Percentiles rank a stretch among this genome's conserved stretches.
phyloP scores from a whole-genome alignment of 768 basidiomycete species.

The Russula ochroleuca region DNA sequence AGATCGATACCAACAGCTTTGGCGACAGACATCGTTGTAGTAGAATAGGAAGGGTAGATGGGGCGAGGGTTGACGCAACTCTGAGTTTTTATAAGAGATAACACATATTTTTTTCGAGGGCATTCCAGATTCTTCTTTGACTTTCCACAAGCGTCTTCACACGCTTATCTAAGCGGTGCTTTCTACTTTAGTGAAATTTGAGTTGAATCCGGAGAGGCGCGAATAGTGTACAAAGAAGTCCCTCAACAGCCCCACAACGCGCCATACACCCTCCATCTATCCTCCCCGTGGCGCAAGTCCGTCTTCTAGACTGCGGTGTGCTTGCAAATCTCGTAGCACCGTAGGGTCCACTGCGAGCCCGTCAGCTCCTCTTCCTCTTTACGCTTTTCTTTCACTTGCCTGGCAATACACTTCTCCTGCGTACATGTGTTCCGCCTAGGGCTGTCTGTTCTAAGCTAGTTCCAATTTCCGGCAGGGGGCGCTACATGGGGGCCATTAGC shows the following conservation, averaged over 20 bases:
- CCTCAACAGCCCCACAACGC: not conserved
- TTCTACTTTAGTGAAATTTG: not conserved
- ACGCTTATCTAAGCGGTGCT: constrained; percentile 17
- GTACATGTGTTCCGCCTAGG: constrained; percentile 69
- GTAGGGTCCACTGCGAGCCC: constrained; percentile 69
- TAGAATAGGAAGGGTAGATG: constrained; percentile 23
- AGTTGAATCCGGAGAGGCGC: not conserved
- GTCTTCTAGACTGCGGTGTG: constrained; percentile 72
- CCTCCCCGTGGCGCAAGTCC: constrained; percentile 14
- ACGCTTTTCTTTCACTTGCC: constrained; percentile 40
- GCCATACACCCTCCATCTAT: not conserved
- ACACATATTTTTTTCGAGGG: constrained; percentile 28
- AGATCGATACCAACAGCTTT: constrained; percentile 91
- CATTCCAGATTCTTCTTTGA: constrained; percentile 32
- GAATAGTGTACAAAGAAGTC: constrained; percentile 16
- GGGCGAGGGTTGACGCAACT: constrained; percentile 21
- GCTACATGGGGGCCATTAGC: constrained; percentile 39
- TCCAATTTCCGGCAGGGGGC: constrained; percentile 62
- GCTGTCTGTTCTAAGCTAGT: constrained; percentile 52
- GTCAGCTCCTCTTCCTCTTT: constrained; percentile 20
- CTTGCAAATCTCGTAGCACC: constrained; percentile 83
- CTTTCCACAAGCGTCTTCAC: constrained; percentile 24
- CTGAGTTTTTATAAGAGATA: constrained; percentile 27
- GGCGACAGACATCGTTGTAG: constrained; percentile 23
- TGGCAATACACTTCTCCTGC: constrained; percentile 93